Conservation (phyloP, 148 eudicot species). For the Fallopia convolvulus region DNA sequence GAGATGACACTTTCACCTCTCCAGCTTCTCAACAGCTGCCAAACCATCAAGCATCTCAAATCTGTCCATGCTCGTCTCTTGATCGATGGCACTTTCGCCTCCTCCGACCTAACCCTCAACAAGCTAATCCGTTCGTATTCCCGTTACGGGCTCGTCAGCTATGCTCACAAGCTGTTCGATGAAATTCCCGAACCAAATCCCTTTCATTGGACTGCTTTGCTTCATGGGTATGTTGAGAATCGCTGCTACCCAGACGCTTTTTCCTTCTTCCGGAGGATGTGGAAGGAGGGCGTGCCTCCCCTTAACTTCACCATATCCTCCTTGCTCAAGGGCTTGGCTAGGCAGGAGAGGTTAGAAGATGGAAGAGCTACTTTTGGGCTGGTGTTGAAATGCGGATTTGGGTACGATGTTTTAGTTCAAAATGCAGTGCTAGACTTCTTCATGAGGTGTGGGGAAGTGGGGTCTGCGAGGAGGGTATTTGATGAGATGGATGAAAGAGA, state of each 20-base stretch:
- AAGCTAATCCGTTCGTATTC: conserved; percentile 21
- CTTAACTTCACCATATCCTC: conserved; percentile 23
- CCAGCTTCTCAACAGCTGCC: conserved; percentile 20
- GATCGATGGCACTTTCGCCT: conserved; percentile 14
- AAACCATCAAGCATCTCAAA: conserved; percentile 19
- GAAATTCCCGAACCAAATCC: conserved; percentile 30
- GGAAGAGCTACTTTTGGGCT: conserved; percentile 44
- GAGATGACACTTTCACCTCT: conserved; percentile 24
- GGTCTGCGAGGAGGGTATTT: conserved; percentile 49
- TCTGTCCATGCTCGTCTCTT: conserved; percentile 24
- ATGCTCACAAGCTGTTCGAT: conserved; percentile 27
- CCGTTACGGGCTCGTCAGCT: conserved; percentile 13
- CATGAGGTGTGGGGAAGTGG: conserved; percentile 32
- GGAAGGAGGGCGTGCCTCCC: conserved; percentile 1
- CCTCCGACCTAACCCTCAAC: conserved; percentile 22
- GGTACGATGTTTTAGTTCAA: conserved; percentile 22
- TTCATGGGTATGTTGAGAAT: conserved; percentile 31
- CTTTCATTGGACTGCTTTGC: conserved; percentile 30
- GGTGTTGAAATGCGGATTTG: conserved; percentile 33
- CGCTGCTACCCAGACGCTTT: conserved; percentile 15
- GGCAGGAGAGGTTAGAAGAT: conserved; percentile 17
- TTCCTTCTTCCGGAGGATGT: conserved; percentile 17
- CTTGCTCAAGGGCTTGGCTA: conserved; percentile 22
- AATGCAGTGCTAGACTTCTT: conserved; percentile 51
- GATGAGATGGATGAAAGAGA: conserved; percentile 62